Conservation (phyloP, 768 basidiomycete genomes). For the Kondoa subrosea region DNA sequence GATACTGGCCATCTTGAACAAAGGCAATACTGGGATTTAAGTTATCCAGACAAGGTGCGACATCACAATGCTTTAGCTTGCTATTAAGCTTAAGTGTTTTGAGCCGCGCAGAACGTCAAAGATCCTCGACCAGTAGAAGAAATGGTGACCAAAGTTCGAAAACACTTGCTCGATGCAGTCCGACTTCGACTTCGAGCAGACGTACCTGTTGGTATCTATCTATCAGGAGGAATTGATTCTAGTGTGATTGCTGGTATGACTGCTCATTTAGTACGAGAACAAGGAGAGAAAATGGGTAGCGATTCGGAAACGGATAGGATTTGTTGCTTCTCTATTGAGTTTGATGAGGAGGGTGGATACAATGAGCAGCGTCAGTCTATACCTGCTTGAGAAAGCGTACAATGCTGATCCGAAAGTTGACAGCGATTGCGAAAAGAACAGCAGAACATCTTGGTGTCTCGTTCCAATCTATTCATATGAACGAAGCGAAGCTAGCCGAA, state of each 20-base stretch:
- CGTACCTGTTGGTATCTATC: constrained; percentile 29
- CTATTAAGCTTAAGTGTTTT: constrained; percentile 3
- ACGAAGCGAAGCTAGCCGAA: constrained; percentile 24
- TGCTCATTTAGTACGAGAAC: constrained; percentile 18
- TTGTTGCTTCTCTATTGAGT: not conserved
- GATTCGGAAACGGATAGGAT: not conserved
- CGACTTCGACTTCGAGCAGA: constrained; percentile 27
- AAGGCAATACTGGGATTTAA: constrained; percentile 26
- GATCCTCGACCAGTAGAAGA: constrained; percentile 25
- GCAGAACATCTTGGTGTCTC: constrained; percentile 27
- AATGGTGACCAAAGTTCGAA: constrained; percentile 24
- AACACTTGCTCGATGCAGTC: constrained; percentile 25
- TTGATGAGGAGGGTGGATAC: constrained; percentile 23
- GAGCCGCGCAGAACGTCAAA: constrained; percentile 16
- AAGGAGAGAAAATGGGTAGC: constrained; percentile 12
- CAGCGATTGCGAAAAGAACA: constrained; percentile 26
- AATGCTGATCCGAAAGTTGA: constrained; percentile 19
- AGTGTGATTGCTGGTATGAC: constrained; percentile 28
- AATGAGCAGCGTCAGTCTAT: constrained; percentile 20
- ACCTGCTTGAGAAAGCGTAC: constrained; percentile 24
- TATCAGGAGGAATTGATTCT: constrained; percentile 29
- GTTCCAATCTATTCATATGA: constrained; percentile 24
- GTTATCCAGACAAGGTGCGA: constrained; percentile 15
- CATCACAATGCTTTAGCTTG: not conserved
- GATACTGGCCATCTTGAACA: constrained; percentile 20